Percentiles rank a stretch among this genome's conserved stretches.
These are phyloP conservation scores for Dunaliella salina DNA, from an alignment of 163 green algal species.

Conservation along the genomic window DNA sequence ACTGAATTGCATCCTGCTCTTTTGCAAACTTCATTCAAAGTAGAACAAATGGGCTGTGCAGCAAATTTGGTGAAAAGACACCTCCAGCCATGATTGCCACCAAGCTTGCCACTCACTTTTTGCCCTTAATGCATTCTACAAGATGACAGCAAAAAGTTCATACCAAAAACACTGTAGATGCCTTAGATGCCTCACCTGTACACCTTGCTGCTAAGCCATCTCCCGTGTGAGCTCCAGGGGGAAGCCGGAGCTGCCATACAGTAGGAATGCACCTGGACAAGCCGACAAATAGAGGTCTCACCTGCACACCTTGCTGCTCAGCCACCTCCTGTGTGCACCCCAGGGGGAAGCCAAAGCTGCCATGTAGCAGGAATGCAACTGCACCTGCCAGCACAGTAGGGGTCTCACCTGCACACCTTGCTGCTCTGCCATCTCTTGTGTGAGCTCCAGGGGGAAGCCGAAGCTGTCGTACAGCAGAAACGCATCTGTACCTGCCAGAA, in stretches of 20 bases:
- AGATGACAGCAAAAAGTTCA: too few relatives aligned
- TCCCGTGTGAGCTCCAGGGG: slow-evolving; percentile 87
- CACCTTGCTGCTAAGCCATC: slow-evolving; percentile 36
- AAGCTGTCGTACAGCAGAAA: slow-evolving; percentile 93
- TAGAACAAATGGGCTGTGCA: too few relatives aligned
- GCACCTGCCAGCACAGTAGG: slow-evolving; percentile 32
- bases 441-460: slow-evolving; percentile 92
- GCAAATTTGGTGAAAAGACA: too few relatives aligned
- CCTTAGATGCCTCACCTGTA: slow-evolving; percentile 26
- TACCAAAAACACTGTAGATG: too few relatives aligned
- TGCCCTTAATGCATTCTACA: too few relatives aligned
- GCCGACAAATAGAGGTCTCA: slow-evolving; percentile 4
- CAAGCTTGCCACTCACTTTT: too few relatives aligned
- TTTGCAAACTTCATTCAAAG: too few relatives aligned
- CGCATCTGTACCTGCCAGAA: slow-evolving; percentile 55
- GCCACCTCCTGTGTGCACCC: slow-evolving; percentile 82
- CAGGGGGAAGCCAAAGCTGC: slow-evolving; percentile 89
- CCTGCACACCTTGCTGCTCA: slow-evolving; percentile 34
- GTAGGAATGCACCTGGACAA: slow-evolving; percentile 76
- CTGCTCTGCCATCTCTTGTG: slow-evolving; percentile 59
- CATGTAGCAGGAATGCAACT: slow-evolving; percentile 87
- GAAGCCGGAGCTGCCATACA: slow-evolving; percentile 94
- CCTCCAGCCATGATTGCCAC: too few relatives aligned
- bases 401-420: slow-evolving; percentile 32
- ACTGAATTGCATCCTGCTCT: too few relatives aligned